Conservation (phyloP, 1,284 basidiomycete genomes). For the Rhodotorula sp. region DNA sequence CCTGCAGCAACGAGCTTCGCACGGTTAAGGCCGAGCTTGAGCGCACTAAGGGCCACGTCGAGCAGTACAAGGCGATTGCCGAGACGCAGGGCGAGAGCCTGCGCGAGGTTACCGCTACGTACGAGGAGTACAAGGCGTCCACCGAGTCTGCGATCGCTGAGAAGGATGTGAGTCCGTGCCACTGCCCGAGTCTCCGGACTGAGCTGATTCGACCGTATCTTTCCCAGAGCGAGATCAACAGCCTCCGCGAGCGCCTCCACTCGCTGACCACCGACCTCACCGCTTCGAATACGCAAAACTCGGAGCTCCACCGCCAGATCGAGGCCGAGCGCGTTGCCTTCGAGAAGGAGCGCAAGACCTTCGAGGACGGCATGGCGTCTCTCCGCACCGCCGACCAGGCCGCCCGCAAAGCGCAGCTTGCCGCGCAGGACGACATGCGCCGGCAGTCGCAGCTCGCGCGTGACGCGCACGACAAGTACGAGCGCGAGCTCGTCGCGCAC, state of each 20-base stretch:
- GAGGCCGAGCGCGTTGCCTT: constrained; percentile 63
- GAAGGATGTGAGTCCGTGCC: constrained; percentile 60
- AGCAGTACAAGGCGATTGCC: constrained; percentile 81
- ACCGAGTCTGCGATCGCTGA: constrained; percentile 66
- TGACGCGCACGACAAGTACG: constrained; percentile 78
- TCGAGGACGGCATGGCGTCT: constrained; percentile 60
- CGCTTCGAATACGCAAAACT: constrained; percentile 58
- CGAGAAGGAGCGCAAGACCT: constrained; percentile 71
- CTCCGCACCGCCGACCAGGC: constrained; percentile 60
- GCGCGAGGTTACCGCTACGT: constrained; percentile 66
- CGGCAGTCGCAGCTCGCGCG: constrained; percentile 69
- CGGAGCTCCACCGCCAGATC: constrained; percentile 64
- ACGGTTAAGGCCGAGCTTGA: constrained; percentile 71
- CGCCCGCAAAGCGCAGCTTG: constrained; percentile 63
- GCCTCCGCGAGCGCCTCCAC: constrained; percentile 65
- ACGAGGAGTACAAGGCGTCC: constrained; percentile 73
- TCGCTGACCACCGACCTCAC: constrained; percentile 62
- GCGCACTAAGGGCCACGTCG: constrained; percentile 67
- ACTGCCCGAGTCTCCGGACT: neutral
- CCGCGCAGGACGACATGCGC: constrained; percentile 65
- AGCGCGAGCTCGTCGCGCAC: constrained; percentile 75
- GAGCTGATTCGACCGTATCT: neutral
- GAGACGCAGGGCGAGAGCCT: constrained; percentile 77
- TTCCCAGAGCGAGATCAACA: constrained; percentile 65
- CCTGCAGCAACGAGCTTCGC: constrained; percentile 67